phyloP scores from a whole-genome alignment of 1,284 basidiomycete species.

The Malassezia obtusa region DNA sequence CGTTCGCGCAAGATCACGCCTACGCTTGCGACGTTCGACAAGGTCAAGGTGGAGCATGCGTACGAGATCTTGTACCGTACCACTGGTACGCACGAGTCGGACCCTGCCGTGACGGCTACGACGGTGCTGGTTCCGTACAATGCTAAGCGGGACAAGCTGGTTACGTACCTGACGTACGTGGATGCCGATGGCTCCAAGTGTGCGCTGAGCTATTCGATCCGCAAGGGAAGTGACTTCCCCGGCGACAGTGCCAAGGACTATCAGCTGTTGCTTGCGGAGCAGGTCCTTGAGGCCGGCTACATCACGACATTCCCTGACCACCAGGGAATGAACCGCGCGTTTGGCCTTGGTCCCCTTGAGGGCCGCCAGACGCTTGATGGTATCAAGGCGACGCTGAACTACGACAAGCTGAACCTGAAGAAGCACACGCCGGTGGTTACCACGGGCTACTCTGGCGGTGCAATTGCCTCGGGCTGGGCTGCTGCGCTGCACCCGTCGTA shows the following conservation, averaged over 20 bases:
- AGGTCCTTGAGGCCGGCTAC: slow-evolving; percentile 20
- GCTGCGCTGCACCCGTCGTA: slow-evolving; percentile 18
- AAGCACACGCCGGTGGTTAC: slow-evolving; percentile 17
- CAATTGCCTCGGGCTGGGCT: slow-evolving; percentile 25
- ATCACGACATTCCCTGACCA: slow-evolving; percentile 33
- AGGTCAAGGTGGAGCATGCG: slow-evolving; percentile 10
- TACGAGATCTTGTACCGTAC: slow-evolving; percentile 32
- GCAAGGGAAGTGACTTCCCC: slow-evolving; percentile 8
- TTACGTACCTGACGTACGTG: slow-evolving; percentile 20
- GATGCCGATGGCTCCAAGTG: slow-evolving; percentile 26
- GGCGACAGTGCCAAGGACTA: not conserved
- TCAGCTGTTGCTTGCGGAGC: not conserved
- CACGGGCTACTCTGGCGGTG: slow-evolving; percentile 30
- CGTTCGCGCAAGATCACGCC: slow-evolving; percentile 17
- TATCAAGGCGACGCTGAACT: slow-evolving; percentile 19
- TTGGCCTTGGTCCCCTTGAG: slow-evolving; percentile 27
- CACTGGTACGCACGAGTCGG: not conserved
- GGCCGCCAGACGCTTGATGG: slow-evolving; percentile 26
- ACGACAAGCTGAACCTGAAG: slow-evolving; percentile 5
- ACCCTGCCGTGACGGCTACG: slow-evolving; percentile 17
- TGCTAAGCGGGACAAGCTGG: slow-evolving; percentile 20
- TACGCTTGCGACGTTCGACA: slow-evolving; percentile 1
- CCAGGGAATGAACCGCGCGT: slow-evolving; percentile 22
- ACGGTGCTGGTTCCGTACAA: slow-evolving; percentile 26
- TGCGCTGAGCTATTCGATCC: slow-evolving; percentile 22